Percentiles rank a stretch among this genome's conserved stretches.
phyloP scores from a whole-genome alignment of 164 flowering plant species.

The Tinospora cordifolia region DNA sequence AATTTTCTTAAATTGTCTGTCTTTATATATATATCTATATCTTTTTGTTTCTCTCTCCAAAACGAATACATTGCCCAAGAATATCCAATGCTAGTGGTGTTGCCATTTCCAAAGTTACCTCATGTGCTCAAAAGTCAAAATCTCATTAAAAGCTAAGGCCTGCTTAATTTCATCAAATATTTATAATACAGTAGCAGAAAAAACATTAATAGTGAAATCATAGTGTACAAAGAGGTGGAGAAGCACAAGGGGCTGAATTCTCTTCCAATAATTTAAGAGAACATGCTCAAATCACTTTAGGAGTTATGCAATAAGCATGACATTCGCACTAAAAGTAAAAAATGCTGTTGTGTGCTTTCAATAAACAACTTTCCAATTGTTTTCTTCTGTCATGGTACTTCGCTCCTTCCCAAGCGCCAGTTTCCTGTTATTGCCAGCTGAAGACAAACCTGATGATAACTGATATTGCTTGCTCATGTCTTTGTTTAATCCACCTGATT shows the following conservation, averaged over 20 bases:
- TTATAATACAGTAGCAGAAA: not conserved
- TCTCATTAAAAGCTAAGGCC: not conserved
- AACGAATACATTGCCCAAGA: not conserved
- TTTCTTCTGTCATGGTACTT: slow-evolving; percentile 1
- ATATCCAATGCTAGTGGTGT: not conserved
- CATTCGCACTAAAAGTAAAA: not conserved
- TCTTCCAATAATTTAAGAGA: not conserved
- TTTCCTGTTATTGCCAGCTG: not conserved
- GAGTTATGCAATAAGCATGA: not conserved
- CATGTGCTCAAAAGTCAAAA: not conserved
- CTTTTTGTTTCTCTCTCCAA: not conserved
- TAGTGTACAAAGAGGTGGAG: not conserved
- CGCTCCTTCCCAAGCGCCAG: not conserved
- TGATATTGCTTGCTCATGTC: not conserved
- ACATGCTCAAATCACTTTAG: not conserved
- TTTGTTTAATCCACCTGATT: slow-evolving; percentile 1
- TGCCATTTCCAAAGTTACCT: not conserved
- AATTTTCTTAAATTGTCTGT: too few relatives aligned
- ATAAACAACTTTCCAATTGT: not conserved
- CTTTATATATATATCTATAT: too few relatives aligned
- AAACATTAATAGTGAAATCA: not conserved
- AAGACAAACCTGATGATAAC: not conserved
- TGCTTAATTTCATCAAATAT: not conserved
- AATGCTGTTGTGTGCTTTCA: not conserved
- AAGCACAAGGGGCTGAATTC: not conserved